These are phyloP conservation scores for Elaeis oleifera DNA, from an alignment of 202 grass and related monocot genomes.

Conservation along the genomic window DNA sequence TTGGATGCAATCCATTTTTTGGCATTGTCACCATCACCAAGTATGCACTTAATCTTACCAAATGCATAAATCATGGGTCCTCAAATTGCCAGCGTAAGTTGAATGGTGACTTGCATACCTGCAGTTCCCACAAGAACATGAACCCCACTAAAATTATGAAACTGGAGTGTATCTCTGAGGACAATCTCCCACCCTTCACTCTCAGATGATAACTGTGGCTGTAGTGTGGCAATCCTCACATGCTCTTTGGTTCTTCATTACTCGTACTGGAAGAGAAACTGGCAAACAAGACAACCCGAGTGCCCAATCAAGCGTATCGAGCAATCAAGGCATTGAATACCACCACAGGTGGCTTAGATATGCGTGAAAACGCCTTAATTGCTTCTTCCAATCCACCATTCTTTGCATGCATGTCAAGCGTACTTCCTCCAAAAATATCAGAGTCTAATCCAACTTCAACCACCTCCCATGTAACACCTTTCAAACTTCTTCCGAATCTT, in stretches of 20 bases:
- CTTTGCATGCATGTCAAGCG: constrained; percentile 76
- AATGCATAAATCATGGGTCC: too few relatives aligned
- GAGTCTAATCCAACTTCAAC: constrained; percentile 71
- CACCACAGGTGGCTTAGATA: constrained; percentile 45
- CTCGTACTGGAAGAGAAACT: constrained; percentile 27
- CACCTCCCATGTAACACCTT: constrained; percentile 64
- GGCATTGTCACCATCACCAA: too few relatives aligned
- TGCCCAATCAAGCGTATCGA: constrained; percentile 44
- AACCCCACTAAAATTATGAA: constrained; percentile 64
- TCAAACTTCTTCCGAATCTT: constrained; percentile 38
- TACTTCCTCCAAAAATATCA: constrained; percentile 60
- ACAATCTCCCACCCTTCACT: constrained; percentile 51
- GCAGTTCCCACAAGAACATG: constrained; percentile 61
- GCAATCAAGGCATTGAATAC: constrained; percentile 78
- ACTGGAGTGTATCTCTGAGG: constrained; percentile 47
- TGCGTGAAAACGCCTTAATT: constrained; percentile 60
- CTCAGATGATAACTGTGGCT: constrained; percentile 47
- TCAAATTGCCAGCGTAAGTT: too few relatives aligned
- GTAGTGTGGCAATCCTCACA: constrained; percentile 48
- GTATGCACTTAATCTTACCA: too few relatives aligned
- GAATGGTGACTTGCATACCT: constrained; percentile 25
- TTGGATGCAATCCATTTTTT: too few relatives aligned
- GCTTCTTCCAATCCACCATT: constrained; percentile 71
- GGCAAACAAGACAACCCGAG: constrained; percentile 39
- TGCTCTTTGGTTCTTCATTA: constrained; percentile 74